phyloP scores from a whole-genome alignment of 106 monocot species.

The Dactylorhiza incarnata region DNA sequence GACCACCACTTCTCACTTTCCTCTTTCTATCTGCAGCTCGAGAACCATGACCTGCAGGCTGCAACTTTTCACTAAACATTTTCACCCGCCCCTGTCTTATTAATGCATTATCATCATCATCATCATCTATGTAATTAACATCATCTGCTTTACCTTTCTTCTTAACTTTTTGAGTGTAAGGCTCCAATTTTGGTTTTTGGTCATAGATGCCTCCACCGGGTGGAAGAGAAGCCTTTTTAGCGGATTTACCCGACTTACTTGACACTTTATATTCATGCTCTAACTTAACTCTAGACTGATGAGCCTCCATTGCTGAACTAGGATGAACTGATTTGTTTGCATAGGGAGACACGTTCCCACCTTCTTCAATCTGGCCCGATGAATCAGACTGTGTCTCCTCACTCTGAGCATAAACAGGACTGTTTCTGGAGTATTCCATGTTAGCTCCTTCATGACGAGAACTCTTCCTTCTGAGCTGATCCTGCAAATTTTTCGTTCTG shows the following conservation, averaged over 20 bases:
- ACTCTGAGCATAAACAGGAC: conserved; percentile 20
- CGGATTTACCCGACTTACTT: conserved; percentile 26
- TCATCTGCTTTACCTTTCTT: conserved; percentile 40
- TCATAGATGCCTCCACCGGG: conserved; percentile 1
- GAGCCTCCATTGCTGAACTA: conserved; percentile 8
- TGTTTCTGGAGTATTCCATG: conserved; percentile 3
- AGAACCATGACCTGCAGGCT: conserved; percentile 16
- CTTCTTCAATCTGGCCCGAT: conserved; percentile 41
- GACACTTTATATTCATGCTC: conserved; percentile 22
- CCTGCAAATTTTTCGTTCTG: conserved; percentile 16
- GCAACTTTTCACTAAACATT: conserved; percentile 23
- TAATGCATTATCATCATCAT: conserved; percentile 16
- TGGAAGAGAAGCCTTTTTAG: conserved; percentile 13
- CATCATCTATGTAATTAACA: conserved; percentile 19
- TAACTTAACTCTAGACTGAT: conserved; percentile 15
- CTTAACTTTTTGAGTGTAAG: conserved; percentile 24
- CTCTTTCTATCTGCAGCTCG: conserved; percentile 28
- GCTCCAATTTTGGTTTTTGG: conserved; percentile 16
- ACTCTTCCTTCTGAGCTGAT: conserved; percentile 23
- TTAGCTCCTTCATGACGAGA: conserved; percentile 10
- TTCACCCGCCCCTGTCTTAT: conserved; percentile 25
- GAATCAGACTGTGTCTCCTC: conserved; percentile 86
- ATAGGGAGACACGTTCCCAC: conserved; percentile 10
- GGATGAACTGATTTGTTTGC: conserved; percentile 13
- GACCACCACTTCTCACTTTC: conserved; percentile 17